Percentiles rank a stretch among this genome's conserved stretches.
phyloP scores from a whole-genome alignment of 192 early-diverging fungal genomes.

The Tieghemiomyces parasiticus region DNA sequence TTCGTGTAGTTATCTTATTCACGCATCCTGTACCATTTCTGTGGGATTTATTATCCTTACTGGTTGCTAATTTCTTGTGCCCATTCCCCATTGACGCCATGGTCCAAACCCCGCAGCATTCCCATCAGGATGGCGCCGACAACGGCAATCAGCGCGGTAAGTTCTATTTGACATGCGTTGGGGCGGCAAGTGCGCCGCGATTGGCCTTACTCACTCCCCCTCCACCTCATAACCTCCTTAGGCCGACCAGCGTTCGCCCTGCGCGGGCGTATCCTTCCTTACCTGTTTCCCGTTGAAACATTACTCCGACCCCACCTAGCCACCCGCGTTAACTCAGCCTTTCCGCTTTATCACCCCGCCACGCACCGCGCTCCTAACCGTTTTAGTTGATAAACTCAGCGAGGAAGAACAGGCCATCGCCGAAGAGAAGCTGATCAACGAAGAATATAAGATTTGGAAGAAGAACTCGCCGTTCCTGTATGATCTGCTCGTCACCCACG shows the following conservation, averaged over 20 bases:
- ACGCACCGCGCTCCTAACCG: not conserved
- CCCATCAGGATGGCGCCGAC: not conserved
- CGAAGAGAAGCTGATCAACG: slow-evolving; percentile 81
- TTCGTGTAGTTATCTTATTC: too few relatives aligned
- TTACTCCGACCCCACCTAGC: not conserved
- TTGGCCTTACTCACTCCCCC: not conserved
- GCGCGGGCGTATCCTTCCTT: not conserved
- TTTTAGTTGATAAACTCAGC: not conserved
- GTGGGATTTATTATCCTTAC: too few relatives aligned
- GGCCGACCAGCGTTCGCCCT: not conserved
- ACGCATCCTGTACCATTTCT: too few relatives aligned
- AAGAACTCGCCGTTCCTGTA: slow-evolving; percentile 99
- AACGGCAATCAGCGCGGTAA: not conserved
- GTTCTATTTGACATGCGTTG: too few relatives aligned
- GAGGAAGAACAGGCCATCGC: slow-evolving; percentile 25
- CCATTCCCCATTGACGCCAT: too few relatives aligned
- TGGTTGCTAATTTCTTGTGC: too few relatives aligned
- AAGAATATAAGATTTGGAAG: slow-evolving; percentile 99
- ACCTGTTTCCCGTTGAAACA: not conserved
- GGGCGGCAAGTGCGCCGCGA: too few relatives aligned
- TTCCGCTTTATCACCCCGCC: not conserved
- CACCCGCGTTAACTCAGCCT: not conserved
- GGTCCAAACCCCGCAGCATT: not conserved
- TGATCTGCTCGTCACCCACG: slow-evolving; percentile 93
- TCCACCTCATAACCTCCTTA: not conserved